These are phyloP conservation scores for Danielozyma ontarioensis DNA, from an alignment of 805 yeast species.

Conservation along the genomic window DNA sequence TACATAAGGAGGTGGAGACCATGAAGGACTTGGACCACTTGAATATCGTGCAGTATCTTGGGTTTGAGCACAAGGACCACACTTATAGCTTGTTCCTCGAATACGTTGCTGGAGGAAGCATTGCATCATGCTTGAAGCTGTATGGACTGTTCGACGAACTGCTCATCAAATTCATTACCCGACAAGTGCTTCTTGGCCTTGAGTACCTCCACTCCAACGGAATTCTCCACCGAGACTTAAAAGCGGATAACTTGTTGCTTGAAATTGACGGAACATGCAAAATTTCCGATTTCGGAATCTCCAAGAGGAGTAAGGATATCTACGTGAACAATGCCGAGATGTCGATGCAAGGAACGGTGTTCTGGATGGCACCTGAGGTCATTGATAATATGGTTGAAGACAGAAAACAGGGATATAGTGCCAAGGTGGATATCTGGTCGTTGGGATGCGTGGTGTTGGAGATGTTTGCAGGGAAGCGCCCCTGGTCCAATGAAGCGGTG, in stretches of 20 bases:
- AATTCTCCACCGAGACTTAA: constrained; percentile 87
- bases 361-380: constrained; percentile 99
- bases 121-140: constrained; percentile 75
- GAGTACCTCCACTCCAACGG: constrained; percentile 85
- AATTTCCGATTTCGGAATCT: constrained; percentile 94
- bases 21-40: constrained; percentile 90
- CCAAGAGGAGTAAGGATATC: constrained; percentile 70
- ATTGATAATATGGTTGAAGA: constrained; percentile 75
- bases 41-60: constrained; percentile 93
- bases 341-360: constrained; percentile 98
- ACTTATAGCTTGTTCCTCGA: constrained; percentile 86
- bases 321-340: constrained; percentile 88
- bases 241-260: constrained; percentile 84
- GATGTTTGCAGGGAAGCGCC: constrained; percentile 96
- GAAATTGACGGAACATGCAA: constrained; percentile 93
- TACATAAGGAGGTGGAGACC: constrained; percentile 87
- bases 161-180: constrained; percentile 64
- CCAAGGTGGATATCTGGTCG: constrained; percentile 98
- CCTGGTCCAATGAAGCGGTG: constrained; percentile 95
- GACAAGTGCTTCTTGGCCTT: constrained; percentile 78
- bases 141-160: constrained; percentile 83
- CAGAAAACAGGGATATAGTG: constrained; percentile 87
- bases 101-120: constrained; percentile 97
- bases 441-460: constrained; percentile 94
- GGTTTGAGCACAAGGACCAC: constrained; percentile 73